These are phyloP conservation scores for Roridomyces roridus DNA, from an alignment of 768 basidiomycete species.

Conservation along the genomic window DNA sequence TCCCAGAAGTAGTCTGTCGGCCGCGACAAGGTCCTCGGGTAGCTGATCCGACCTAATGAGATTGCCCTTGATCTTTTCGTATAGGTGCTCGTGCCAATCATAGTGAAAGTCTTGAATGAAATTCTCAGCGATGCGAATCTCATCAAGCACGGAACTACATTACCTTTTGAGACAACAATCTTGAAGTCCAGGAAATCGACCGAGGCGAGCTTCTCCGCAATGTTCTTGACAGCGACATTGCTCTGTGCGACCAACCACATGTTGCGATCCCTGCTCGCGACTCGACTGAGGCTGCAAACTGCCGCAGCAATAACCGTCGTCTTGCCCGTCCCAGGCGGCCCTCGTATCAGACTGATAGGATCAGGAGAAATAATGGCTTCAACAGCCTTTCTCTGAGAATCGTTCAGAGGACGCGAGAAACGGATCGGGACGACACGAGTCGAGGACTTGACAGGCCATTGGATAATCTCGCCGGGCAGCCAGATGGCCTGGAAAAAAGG, in stretches of 20 bases:
- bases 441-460: conserved; percentile 17
- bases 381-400: conserved; percentile 42
- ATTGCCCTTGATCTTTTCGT: conserved; percentile 51
- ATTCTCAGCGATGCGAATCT: neutral
- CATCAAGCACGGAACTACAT: neutral
- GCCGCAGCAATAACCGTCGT: conserved; percentile 65
- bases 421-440: conserved; percentile 17
- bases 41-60: conserved; percentile 53
- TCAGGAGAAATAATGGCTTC: conserved; percentile 38
- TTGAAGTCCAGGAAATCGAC: conserved; percentile 57
- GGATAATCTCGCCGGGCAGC: conserved; percentile 28
- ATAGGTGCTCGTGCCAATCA: conserved; percentile 79
- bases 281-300: conserved; percentile 41
- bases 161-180: conserved; percentile 60
- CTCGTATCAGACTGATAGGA: conserved; percentile 46
- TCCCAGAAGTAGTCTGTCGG: conserved; percentile 36
- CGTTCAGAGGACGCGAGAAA: conserved; percentile 37
- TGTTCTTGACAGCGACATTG: conserved; percentile 83
- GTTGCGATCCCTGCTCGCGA: conserved; percentile 33
- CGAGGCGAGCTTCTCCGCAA: conserved; percentile 70
- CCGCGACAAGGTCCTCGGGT: conserved; percentile 24
- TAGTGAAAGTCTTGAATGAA: conserved; percentile 55
- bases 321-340: conserved; percentile 71
- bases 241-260: conserved; percentile 78
- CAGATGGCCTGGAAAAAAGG: conserved; percentile 45